These are phyloP conservation scores for Lecanoromycetidae sp. DNA, from an alignment of 2,329 filamentous ascomycete genomes.

Conservation along the genomic window DNA sequence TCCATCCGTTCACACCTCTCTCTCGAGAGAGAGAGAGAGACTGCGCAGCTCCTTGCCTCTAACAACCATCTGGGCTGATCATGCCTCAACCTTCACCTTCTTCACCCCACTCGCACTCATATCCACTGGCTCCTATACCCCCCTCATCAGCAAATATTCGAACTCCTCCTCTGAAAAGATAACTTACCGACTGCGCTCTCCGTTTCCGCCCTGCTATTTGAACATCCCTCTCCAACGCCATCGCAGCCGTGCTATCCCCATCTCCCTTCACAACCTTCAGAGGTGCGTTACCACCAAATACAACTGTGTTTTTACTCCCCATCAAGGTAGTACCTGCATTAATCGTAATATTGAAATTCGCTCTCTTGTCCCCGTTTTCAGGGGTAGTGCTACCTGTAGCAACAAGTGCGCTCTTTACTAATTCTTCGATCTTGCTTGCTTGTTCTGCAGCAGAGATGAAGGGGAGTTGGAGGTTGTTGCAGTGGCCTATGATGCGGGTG, in stretches of 20 bases:
- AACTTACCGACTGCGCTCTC: constrained; percentile 4
- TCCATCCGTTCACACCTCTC: neutral
- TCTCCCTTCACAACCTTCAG: neutral
- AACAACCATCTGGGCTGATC: too few species aligned
- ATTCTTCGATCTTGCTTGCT: constrained; percentile 18
- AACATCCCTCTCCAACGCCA: neutral
- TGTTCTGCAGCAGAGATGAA: neutral
- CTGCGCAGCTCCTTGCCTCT: too few species aligned
- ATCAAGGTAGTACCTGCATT: constrained; percentile 24
- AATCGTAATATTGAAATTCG: constrained; percentile 21
- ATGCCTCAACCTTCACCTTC: constrained; percentile 2
- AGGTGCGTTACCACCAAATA: neutral
- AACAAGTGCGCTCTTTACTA: constrained; percentile 21
- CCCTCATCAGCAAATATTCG: neutral
- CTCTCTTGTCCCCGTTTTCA: constrained; percentile 13
- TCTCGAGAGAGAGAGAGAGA: too few species aligned
- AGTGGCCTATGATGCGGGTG: constrained; percentile 25
- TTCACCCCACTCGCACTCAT: neutral
- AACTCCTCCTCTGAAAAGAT: too few species aligned
- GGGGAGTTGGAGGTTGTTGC: constrained; percentile 22
- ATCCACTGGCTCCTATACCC: neutral
- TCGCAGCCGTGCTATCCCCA: neutral
- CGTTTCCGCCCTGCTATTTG: neutral
- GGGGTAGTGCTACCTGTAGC: constrained; percentile 19
- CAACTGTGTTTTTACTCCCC: constrained; percentile 23